Percentiles rank a stretch among this genome's conserved stretches.
phyloP scores from a whole-genome alignment of 2,329 filamentous ascomycete genomes.

The Xylariaceae sp. region DNA sequence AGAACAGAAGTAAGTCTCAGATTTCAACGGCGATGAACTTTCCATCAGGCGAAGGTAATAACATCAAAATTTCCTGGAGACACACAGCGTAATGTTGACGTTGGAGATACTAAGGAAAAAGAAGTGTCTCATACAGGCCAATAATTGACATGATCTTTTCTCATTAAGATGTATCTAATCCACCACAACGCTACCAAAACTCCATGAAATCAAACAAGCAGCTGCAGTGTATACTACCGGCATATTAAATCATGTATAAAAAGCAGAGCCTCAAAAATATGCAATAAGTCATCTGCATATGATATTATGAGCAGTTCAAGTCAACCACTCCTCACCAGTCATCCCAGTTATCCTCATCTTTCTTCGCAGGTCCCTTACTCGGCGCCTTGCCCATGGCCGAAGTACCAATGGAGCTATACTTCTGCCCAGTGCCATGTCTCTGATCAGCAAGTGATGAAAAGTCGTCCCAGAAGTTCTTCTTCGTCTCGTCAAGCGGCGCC shows the following conservation, averaged over 20 bases:
- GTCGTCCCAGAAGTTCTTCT: conserved; percentile 87
- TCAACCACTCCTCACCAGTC: conserved; percentile 46
- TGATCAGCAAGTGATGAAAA: conserved; percentile 70
- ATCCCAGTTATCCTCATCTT: conserved; percentile 60
- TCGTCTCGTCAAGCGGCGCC: conserved; percentile 54
- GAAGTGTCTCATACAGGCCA: background rate
- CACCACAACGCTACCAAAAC: conserved; percentile 22
- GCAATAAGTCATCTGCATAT: background rate
- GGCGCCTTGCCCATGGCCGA: conserved; percentile 56
- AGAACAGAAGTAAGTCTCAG: too few species aligned
- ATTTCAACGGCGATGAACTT: too few species aligned
- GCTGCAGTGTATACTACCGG: conserved; percentile 7
- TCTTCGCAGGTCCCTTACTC: conserved; percentile 35
- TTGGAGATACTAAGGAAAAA: too few species aligned
- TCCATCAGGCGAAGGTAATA: too few species aligned
- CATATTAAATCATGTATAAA: conserved; percentile 3
- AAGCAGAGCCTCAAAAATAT: conserved; percentile 12
- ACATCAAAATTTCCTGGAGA: too few species aligned
- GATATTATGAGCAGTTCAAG: too few species aligned
- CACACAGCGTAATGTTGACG: too few species aligned
- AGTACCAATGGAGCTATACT: conserved; percentile 52
- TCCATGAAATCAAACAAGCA: conserved; percentile 24
- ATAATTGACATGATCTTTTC: background rate
- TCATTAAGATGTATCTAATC: conserved; percentile 1
- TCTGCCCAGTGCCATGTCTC: conserved; percentile 35